Base-by-base conservation (phyloP, 148 eudicot species). In the Bassia scoparia region DNA sequence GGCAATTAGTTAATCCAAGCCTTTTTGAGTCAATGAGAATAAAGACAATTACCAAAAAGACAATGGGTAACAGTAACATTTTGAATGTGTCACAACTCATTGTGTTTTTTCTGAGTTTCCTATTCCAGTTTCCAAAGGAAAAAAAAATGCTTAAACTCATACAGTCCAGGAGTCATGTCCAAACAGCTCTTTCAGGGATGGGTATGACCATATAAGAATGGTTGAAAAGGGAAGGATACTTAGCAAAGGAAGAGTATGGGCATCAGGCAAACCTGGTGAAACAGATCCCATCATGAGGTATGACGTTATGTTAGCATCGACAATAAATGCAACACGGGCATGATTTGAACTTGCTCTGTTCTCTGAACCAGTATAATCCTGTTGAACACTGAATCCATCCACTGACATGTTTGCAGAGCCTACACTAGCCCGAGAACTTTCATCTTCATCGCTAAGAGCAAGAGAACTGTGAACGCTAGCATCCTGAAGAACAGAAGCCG, bases 231-330 rank as follows among this genome's bases (percentile, higher is more conserved):
- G 31, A 67, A 23, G 37, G 16, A 61, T 30, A n/a, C n/a, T n/a
- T n/a, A 35, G 41, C 53, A 72, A 12, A 33, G 35, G 35, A n/a
- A 71, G 49, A 61, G 63, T 34, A 10, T 41, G n/a, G 56, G 49
- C 70, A 78, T 48, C 74, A 76, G 66, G 69, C 77, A 72, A 58
- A 95, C 98, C 98, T 86, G 97, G 98, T 72, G 98, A 95, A 79
- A 95, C 93, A 80, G 98, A 91, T 26, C 98, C 98, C 98, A 95
- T 95, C 98, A 95, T 95, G 67, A 95, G 93, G 81, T 95, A 91
- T 58, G 98, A 95, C 67, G 98, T 95, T 82, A 95, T 91, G 76
- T 91, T 95, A 71, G 98, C 98, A 84, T 95, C 97, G 67, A 95
- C 97, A 52, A 95, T 90, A 80, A 95, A 95, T 70, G 98, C 97